Evolutionary conservation across 176 grass and related monocot genomes (phyloP).

Genomic region (Luzula sylvatica): DNA sequence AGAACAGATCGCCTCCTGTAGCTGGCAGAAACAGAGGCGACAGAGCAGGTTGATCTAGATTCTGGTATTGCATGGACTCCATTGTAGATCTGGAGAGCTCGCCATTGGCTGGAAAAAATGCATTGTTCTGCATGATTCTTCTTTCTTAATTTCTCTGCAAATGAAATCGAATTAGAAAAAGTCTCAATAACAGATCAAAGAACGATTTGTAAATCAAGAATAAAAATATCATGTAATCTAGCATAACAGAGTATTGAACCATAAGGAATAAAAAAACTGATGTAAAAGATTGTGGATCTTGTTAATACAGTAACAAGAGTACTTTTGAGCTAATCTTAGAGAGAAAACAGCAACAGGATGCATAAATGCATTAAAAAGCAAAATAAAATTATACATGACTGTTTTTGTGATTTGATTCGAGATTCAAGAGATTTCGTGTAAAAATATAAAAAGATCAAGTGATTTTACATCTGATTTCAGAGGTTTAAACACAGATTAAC

Average conservation of each 20-base stretch:
- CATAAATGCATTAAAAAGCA: no score
- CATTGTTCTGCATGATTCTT: constrained; percentile 53
- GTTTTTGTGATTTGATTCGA: background rate
- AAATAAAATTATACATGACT: no score
- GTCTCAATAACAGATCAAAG: background rate
- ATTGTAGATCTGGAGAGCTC: constrained; percentile 45
- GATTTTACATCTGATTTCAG: background rate
- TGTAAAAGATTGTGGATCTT: background rate
- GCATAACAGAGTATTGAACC: no score
- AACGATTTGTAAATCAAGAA: constrained; percentile 15
- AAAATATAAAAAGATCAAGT: background rate
- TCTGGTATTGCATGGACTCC: constrained; percentile 36
- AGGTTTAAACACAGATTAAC: background rate
- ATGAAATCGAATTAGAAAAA: background rate
- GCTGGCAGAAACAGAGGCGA: constrained; percentile 34
- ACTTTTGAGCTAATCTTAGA: no score
- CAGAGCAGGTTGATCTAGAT: constrained; percentile 38
- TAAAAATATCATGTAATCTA: background rate
- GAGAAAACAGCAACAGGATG: no score
- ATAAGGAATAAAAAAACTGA: no score
- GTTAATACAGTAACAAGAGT: background rate
- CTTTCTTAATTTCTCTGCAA: constrained; percentile 11
- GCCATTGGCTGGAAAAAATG: constrained; percentile 33
- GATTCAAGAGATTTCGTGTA: background rate
- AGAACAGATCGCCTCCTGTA: constrained; percentile 41